Evolutionary conservation across 768 basidiomycete species (phyloP).

Genomic region (Antrodiella citrinella): DNA sequence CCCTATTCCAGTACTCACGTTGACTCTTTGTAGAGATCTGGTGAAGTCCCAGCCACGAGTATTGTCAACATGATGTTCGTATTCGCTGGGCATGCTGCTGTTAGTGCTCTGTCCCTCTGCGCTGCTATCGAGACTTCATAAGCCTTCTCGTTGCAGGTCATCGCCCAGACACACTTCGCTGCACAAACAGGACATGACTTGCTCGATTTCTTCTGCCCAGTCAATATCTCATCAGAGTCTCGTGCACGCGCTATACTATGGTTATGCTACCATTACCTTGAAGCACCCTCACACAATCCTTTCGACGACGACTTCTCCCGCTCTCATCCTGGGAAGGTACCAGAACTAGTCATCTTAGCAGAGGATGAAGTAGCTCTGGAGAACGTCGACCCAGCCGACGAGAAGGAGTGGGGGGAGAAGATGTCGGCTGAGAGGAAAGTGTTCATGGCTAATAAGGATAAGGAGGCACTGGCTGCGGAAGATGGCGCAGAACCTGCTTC

Average conservation of each 20-base stretch:
- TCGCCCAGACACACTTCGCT: slow-evolving; percentile 32
- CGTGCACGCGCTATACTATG: slow-evolving; percentile 41
- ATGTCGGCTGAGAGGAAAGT: slow-evolving; percentile 31
- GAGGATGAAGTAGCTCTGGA: slow-evolving; percentile 27
- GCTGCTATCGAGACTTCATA: slow-evolving; percentile 1
- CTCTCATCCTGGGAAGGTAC: slow-evolving; percentile 20
- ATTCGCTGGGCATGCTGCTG: slow-evolving; percentile 45
- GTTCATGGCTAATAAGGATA: slow-evolving; percentile 26
- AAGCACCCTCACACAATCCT: slow-evolving; percentile 28
- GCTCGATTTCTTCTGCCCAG: slow-evolving; percentile 37
- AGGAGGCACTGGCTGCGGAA: slow-evolving; percentile 13
- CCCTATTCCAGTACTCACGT: slow-evolving; percentile 3
- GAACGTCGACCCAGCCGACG: slow-evolving; percentile 37
- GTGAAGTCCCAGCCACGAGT: slow-evolving; percentile 56
- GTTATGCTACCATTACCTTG: slow-evolving; percentile 40
- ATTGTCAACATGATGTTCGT: slow-evolving; percentile 66
- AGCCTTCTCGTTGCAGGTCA: slow-evolving; percentile 13
- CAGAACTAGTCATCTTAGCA: slow-evolving; percentile 21
- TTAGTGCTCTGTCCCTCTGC: slow-evolving; percentile 15
- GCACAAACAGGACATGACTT: slow-evolving; percentile 23
- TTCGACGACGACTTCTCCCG: slow-evolving; percentile 26
- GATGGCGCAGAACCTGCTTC: slow-evolving; percentile 17
- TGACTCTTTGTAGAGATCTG: slow-evolving; percentile 28
- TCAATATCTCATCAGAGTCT: slow-evolving; percentile 29
- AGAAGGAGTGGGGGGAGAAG: slow-evolving; percentile 30